Evolutionary conservation across 2,329 filamentous ascomycete species (phyloP).

Genomic region (Xylariaceae sp.): DNA sequence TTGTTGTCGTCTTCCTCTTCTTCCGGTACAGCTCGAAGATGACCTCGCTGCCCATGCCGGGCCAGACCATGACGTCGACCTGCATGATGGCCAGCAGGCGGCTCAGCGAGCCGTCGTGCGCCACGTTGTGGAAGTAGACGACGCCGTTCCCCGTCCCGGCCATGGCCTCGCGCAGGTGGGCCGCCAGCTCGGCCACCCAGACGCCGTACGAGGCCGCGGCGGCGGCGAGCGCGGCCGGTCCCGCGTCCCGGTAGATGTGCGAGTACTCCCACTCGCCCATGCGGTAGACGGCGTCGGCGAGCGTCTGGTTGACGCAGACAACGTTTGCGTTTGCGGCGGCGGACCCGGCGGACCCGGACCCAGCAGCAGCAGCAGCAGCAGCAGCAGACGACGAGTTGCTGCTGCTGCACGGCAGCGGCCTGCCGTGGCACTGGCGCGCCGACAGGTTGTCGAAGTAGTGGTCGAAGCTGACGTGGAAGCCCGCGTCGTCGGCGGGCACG

Average conservation of each 20-base stretch:
- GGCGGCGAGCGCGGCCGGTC: conserved; percentile 50
- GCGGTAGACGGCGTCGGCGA: conserved; percentile 65
- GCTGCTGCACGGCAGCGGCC: conserved; percentile 58
- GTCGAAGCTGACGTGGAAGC: conserved; percentile 66
- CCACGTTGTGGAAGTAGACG: conserved; percentile 67
- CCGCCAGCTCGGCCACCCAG: conserved; percentile 64
- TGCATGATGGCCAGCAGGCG: conserved; percentile 63
- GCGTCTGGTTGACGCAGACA: conserved; percentile 54
- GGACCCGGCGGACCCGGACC: no score
- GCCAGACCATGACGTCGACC: conserved; percentile 72
- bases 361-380: no score
- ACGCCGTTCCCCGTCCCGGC: conserved; percentile 28
- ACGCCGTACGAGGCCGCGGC: conserved; percentile 59
- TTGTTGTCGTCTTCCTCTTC: conserved; percentile 2
- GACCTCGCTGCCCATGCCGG: conserved; percentile 73
- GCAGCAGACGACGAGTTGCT: conserved; percentile 37
- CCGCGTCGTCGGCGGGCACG: conserved; percentile 44
- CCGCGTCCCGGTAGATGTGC: conserved; percentile 63
- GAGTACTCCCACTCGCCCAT: conserved; percentile 76
- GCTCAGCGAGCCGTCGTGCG: conserved; percentile 69
- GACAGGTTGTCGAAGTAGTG: conserved; percentile 84
- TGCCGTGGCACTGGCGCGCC: conserved; percentile 67
- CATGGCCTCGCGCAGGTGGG: conserved; percentile 52
- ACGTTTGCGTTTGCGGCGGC: no score
- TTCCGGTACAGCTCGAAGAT: conserved; percentile 64